A percentile compares a stretch with the other conserved stretches of the same genome.
phyloP scores from a whole-genome alignment of 1,284 basidiomycete species.

The Kalmanozyma brasiliensis region DNA sequence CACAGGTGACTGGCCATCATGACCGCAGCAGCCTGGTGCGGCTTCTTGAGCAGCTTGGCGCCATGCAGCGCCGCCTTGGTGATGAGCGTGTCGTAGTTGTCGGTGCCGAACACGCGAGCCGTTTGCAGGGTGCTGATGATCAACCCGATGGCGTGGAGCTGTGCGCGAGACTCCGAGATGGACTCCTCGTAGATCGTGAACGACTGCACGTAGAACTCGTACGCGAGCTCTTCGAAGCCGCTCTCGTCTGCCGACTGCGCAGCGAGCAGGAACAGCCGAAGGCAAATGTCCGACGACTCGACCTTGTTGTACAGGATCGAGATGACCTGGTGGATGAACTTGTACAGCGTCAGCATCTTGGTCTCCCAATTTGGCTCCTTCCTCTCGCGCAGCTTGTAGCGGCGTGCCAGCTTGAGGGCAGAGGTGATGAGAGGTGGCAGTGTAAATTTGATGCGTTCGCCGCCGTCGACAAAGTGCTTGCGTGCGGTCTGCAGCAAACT shows the following conservation, averaged over 20 bases:
- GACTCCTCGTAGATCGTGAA: conserved; percentile 68
- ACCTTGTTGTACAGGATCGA: conserved; percentile 64
- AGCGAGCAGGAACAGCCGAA: conserved; percentile 62
- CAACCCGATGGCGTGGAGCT: conserved; percentile 63
- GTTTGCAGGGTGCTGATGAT: conserved; percentile 64
- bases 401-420: conserved; percentile 63
- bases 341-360: conserved; percentile 65
- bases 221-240: conserved; percentile 64
- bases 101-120: conserved; percentile 59
- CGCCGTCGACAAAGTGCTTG: conserved; percentile 62
- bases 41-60: conserved; percentile 66
- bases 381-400: conserved; percentile 57
- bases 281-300: conserved; percentile 63
- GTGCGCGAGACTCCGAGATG: conserved; percentile 64
- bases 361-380: conserved; percentile 56
- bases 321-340: conserved; percentile 66
- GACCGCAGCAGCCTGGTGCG: conserved; percentile 66
- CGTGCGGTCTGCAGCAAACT: conserved; percentile 62
- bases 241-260: conserved; percentile 65
- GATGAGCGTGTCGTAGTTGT: conserved; percentile 66
- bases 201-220: conserved; percentile 67
- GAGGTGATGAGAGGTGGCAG: conserved; percentile 63
- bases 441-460: conserved; percentile 63
- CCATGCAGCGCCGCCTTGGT: conserved; percentile 66
- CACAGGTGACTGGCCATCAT: conserved; percentile 67